Conservation (phyloP, 768 basidiomycete species). For the Mycena filopes region DNA sequence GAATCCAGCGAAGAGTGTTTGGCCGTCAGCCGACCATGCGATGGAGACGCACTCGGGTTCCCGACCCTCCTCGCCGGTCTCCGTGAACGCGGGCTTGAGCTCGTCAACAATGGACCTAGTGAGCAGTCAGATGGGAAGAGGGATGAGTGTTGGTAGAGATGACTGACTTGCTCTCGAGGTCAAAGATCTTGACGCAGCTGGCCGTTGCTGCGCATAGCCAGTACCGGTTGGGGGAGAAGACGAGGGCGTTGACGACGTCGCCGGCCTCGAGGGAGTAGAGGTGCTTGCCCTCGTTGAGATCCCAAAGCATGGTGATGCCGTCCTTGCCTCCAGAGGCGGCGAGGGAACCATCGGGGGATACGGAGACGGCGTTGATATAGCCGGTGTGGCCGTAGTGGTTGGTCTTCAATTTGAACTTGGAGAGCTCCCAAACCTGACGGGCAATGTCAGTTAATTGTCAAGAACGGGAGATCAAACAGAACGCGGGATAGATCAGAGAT, state of each 20-base stretch:
- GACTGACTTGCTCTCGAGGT: conserved; percentile 97
- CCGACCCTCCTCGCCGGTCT: conserved; percentile 74
- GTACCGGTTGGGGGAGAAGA: conserved; percentile 99
- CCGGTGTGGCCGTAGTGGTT: conserved; percentile 99
- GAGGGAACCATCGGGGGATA: conserved; percentile 98
- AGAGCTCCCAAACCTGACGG: conserved; percentile 96
- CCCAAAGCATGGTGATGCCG: conserved; percentile 99
- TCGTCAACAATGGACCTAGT: conserved; percentile 96
- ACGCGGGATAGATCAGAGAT: conserved; percentile 64
- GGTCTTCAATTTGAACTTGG: conserved; percentile 99
- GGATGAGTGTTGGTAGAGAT: background rate
- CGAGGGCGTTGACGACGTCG: conserved; percentile 97
- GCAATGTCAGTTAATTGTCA: conserved; percentile 15
- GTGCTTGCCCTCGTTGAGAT: conserved; percentile 99
- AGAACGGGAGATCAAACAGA: conserved; percentile 20
- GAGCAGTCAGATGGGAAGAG: conserved; percentile 9
- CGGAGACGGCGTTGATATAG: conserved; percentile 98
- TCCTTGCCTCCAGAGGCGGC: conserved; percentile 99
- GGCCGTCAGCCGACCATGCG: conserved; percentile 98
- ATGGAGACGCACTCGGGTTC: conserved; percentile 96
- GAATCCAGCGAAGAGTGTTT: conserved; percentile 97
- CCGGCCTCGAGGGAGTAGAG: conserved; percentile 99
- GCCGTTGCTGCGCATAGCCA: conserved; percentile 99
- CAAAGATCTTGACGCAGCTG: conserved; percentile 98
- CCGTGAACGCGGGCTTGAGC: conserved; percentile 94